Base-by-base conservation (phyloP, 345 rosid species). In the Murraya koenigii region DNA sequence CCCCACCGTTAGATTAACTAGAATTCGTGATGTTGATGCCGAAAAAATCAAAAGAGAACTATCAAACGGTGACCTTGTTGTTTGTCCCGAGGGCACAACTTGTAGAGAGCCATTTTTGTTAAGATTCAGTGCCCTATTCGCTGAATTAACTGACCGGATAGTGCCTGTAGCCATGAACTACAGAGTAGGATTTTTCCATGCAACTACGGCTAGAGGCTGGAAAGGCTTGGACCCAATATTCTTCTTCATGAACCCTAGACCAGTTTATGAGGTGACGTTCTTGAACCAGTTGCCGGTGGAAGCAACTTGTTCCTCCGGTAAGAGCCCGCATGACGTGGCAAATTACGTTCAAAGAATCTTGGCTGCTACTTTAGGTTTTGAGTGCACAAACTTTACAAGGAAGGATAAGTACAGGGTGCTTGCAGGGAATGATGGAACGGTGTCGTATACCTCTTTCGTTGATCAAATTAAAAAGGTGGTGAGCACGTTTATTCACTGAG, bases 81-180 rank as follows among this genome's bases (percentile, higher is more conserved):
- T 93, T 0, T 95, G 97, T 58, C 99, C 98, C 0, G 98, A 95
- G 78, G 99, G 99, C 32, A 95, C 99, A 6, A 95, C 99, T 6
- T 95, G 99, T 56, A 86, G 99, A 7, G 99, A 95, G 41, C 99
- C 99, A 6, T 93, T 93, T 74, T 77, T 93, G 14, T 73, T 95
- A 58, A 81, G 99, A 64, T 95, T 95, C 68, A 93, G 98, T 52
- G 98, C 91, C 8, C 92, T 93, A 17, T 95, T 95, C 39, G 99
- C 98, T 0, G 98, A 95, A 69, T 71, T 92, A 66, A 95, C 97
- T 0, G 98, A 95, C 66, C 83, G 84, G 30, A 93, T 95, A 3
- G 98, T 95, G 4, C 98, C 98, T 0, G 99, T 95, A 7, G 99
- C 98, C 2, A 95, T 92, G 99, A 90, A 93, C 68, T 93, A 95